A percentile compares a stretch with the other conserved stretches of the same genome.
Evolutionary conservation across 1,139 yeast species (phyloP).

Genomic region (Scheffersomyces titani): DNA sequence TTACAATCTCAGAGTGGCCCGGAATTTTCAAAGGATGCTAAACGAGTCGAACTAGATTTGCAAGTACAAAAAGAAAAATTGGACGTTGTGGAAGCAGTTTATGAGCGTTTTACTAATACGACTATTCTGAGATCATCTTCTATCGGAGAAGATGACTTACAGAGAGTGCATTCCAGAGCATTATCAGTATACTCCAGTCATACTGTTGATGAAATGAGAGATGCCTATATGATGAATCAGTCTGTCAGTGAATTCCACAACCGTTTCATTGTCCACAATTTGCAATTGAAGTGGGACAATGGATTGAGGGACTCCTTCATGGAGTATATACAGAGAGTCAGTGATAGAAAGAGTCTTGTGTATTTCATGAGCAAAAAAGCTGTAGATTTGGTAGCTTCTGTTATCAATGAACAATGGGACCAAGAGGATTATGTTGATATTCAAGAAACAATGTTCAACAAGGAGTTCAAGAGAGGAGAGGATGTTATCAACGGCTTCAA

Average conservation of each 20-base stretch:
- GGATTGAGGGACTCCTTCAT: constrained; percentile 60
- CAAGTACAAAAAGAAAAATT: constrained; percentile 32
- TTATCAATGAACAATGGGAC: constrained; percentile 22
- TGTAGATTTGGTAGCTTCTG: constrained; percentile 56
- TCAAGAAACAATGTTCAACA: constrained; percentile 10
- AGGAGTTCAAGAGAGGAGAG: constrained; percentile 23
- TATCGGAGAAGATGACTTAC: constrained; percentile 3
- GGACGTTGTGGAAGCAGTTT: constrained; percentile 23
- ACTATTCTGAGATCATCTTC: constrained; percentile 12
- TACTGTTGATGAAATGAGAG: constrained; percentile 30
- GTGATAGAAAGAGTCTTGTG: constrained; percentile 54
- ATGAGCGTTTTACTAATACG: constrained; percentile 17
- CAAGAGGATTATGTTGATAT: constrained; percentile 16
- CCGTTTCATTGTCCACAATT: constrained; percentile 75
- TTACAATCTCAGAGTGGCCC: constrained; percentile 21
- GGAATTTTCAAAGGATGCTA: constrained; percentile 16
- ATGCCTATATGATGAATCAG: constrained; percentile 28
- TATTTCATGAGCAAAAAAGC: constrained; percentile 75
- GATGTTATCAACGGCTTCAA: constrained; percentile 38
- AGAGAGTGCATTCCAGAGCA: constrained; percentile 11
- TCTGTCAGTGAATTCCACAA: constrained; percentile 57
- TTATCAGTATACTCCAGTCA: constrained; percentile 32
- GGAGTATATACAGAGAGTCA: constrained; percentile 61
- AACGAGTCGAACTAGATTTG: constrained; percentile 30
- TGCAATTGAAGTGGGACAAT: constrained; percentile 81